Conservation (phyloP, 2,329 filamentous ascomycete genomes). For the Lasiodiplodia sp. region DNA sequence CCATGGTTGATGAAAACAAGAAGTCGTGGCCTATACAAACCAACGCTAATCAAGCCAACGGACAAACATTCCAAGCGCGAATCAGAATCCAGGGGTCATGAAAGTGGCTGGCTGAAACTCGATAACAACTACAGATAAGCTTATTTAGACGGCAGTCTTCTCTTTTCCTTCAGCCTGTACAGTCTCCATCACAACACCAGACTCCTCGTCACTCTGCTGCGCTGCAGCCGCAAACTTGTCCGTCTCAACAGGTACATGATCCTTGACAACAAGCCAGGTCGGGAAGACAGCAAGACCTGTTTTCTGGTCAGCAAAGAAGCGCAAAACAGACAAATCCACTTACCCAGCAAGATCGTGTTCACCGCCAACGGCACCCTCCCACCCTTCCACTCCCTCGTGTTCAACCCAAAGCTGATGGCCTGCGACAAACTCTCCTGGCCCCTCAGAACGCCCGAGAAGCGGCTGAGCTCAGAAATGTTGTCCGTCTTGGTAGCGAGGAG, state of each 20-base stretch:
- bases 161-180: not conserved
- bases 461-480: conserved; percentile 60
- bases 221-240: not conserved
- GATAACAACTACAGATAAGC: not conserved
- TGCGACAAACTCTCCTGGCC: conserved; percentile 57
- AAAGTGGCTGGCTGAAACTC: not conserved
- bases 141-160: not conserved
- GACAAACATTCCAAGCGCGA: too few relatives aligned
- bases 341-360: conserved; percentile 43
- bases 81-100: too few relatives aligned
- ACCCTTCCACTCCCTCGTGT: conserved; percentile 53
- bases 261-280: conserved; percentile 42
- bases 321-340: conserved; percentile 14
- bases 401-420: conserved; percentile 54
- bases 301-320: not conserved
- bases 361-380: conserved; percentile 53
- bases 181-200: not conserved
- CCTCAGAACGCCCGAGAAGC: conserved; percentile 53
- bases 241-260: conserved; percentile 39
- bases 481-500: conserved; percentile 63
- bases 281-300: conserved; percentile 37
- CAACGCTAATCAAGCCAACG: too few relatives aligned
- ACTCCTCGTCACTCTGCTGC: conserved; percentile 9
- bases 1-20: not conserved
- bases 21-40: not conserved